Conservation (phyloP, 228 moss, liverwort and hornwort species). For the Sphagnum fallax region DNA sequence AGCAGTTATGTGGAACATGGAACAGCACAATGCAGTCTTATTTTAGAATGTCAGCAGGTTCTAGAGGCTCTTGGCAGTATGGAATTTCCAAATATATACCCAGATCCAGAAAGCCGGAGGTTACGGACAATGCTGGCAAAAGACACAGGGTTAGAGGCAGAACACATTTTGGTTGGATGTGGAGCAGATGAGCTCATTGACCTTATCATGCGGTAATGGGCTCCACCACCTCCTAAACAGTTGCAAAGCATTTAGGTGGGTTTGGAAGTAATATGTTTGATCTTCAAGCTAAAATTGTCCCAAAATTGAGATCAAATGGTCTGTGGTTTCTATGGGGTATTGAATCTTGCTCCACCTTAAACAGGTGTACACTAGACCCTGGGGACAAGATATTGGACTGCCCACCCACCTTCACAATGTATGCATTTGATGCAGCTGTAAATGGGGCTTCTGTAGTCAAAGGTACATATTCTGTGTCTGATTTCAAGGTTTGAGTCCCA, state of each 20-base stretch:
- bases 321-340: too few relatives aligned
- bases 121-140: conserved; percentile 83
- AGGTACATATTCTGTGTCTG: conserved; percentile 34
- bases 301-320: too few relatives aligned
- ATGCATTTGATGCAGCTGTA: conserved; percentile 90
- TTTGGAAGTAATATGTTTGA: too few relatives aligned
- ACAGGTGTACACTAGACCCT: conserved; percentile 80
- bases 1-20: too few relatives aligned
- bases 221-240: not conserved
- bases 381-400: conserved; percentile 86
- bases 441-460: conserved; percentile 89
- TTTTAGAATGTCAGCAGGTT: conserved; percentile 38
- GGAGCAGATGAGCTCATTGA: conserved; percentile 99
- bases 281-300: too few relatives aligned
- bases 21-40: too few relatives aligned
- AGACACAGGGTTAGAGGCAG: conserved; percentile 78
- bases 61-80: conserved; percentile 89
- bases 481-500: too few relatives aligned
- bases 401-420: conserved; percentile 97
- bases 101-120: conserved; percentile 91
- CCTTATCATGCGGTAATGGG: conserved; percentile 83
- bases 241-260: too few relatives aligned
- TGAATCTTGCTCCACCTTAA: not conserved
- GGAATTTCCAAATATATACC: conserved; percentile 97
- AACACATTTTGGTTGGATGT: conserved; percentile 93